Conservation (phyloP, 1,284 basidiomycete species). For the Gomphus sp. region DNA sequence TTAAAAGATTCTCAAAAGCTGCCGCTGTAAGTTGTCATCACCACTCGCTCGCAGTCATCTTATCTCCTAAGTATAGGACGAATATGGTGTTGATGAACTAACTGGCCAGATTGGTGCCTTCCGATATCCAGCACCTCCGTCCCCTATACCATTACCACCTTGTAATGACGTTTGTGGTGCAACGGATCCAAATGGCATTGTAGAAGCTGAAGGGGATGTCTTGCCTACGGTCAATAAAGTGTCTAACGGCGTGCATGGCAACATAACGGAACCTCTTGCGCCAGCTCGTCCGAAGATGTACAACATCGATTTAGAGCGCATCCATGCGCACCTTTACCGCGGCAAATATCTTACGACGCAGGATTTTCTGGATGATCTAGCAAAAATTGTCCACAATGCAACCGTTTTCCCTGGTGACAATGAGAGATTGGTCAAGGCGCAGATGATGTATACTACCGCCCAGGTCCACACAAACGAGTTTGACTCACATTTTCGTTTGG, state of each 20-base stretch:
- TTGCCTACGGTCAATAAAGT: conserved; percentile 5
- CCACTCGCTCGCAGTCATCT: not conserved
- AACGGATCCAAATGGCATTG: conserved; percentile 30
- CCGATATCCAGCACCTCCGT: conserved; percentile 1
- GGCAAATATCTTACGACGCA: conserved; percentile 83
- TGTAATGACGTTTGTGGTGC: conserved; percentile 32
- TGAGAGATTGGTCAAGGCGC: conserved; percentile 74
- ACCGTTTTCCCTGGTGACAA: conserved; percentile 37
- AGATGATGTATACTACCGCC: conserved; percentile 84
- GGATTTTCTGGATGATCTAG: conserved; percentile 83
- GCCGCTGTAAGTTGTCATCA: conserved; percentile 52
- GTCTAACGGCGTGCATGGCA: conserved; percentile 7
- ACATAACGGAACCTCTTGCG: not conserved
- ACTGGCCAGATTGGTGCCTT: conserved; percentile 11
- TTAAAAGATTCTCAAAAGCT: conserved; percentile 82
- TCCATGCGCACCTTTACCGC: conserved; percentile 82
- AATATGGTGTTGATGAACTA: conserved; percentile 51
- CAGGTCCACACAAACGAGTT: conserved; percentile 86
- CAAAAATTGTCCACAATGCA: conserved; percentile 87
- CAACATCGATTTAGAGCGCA: conserved; percentile 86
- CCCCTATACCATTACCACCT: conserved; percentile 4
- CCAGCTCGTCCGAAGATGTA: conserved; percentile 32
- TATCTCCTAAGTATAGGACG: conserved; percentile 40
- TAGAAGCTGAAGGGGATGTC: conserved; percentile 25
- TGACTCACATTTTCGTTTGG: conserved; percentile 72